Evolutionary conservation across 164 flowering plant species (phyloP), one percentile per base, ranked within the genome.

Genomic region (Buxus sempervirens): DNA sequence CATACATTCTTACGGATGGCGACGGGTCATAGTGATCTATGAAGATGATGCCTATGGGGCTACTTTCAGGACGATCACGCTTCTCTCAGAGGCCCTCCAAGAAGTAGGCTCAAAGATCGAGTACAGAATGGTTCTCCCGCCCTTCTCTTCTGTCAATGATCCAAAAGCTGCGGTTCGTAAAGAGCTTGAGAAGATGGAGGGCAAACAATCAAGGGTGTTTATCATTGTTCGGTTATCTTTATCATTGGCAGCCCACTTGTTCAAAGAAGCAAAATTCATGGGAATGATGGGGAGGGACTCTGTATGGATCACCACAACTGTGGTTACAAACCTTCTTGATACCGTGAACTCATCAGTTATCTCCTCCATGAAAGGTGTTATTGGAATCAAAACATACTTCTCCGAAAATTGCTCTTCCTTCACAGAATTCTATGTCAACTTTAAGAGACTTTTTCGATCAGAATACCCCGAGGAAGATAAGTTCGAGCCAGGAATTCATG

Each of bases 11-110:
- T 20, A n/a, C 5, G 0, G 25, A 5, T 55, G 81, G 81, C 55
- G 68, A 6, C n/a, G 58, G 54, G 76, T 70, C 53, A 75, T 54
- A n/a, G 49, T 70, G 13, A 72, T 78, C 36, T 78, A 78, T 21
- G 78, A 78, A 60, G 74, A 72, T n/a, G 54, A 1, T 16, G 56
- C 56, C 54, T 41, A 28, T n/a, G 60, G 63, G 27, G 59, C 21
- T 5, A 20, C 64, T 9, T 54, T 24, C n/a, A 68, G 38, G 0
- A 21, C 63, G 16, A 32, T 63, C 6, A 63, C 76, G 8, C 12
- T 24, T 27, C 70, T 78, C 14, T 15, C 54, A 4, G 18, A n/a
- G 15, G 67, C 74, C 16, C 72, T 78, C 25, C 58, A 61, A 28
- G 70, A 70, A 2, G 78, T 64, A 5, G 71, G 58, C 8, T 45